phyloP scores from a whole-genome alignment of 2,329 filamentous ascomycete species.

The Alternaria arborescens region DNA sequence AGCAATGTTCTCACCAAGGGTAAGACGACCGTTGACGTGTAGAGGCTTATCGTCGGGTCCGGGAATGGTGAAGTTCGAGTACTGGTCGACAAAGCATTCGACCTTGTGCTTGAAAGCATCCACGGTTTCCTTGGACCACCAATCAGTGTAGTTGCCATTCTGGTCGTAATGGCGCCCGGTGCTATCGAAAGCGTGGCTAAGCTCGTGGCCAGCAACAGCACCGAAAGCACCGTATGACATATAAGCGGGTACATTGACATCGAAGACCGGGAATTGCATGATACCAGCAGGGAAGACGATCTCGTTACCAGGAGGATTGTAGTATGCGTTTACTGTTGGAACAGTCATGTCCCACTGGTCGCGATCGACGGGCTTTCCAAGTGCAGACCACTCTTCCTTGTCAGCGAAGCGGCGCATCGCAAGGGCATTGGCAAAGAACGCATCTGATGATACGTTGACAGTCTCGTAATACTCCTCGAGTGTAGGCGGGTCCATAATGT shows the following conservation, averaged over 20 bases:
- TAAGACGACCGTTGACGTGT: conserved; percentile 69
- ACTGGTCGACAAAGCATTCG: conserved; percentile 74
- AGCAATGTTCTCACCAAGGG: conserved; percentile 75
- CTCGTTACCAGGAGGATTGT: conserved; percentile 70
- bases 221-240: conserved; percentile 75
- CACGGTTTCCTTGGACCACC: conserved; percentile 71
- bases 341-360: conserved; percentile 69
- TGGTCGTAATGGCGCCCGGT: conserved; percentile 71
- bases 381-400: conserved; percentile 62
- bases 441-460: conserved; percentile 60
- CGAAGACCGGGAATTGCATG: conserved; percentile 72
- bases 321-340: conserved; percentile 69
- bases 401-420: conserved; percentile 60
- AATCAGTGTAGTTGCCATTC: conserved; percentile 70
- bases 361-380: conserved; percentile 68
- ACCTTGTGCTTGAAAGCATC: conserved; percentile 66
- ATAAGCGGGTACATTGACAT: conserved; percentile 69
- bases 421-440: conserved; percentile 67
- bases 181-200: conserved; percentile 75
- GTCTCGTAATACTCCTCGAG: conserved; percentile 66
- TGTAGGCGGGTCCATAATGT: conserved; percentile 66
- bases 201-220: conserved; percentile 72
- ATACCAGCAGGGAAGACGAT: conserved; percentile 75
- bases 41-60: conserved; percentile 65
- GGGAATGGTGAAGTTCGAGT: conserved; percentile 66